phyloP scores from a whole-genome alignment of 192 early-diverging fungal species.

The Spizellomyces sp. region DNA sequence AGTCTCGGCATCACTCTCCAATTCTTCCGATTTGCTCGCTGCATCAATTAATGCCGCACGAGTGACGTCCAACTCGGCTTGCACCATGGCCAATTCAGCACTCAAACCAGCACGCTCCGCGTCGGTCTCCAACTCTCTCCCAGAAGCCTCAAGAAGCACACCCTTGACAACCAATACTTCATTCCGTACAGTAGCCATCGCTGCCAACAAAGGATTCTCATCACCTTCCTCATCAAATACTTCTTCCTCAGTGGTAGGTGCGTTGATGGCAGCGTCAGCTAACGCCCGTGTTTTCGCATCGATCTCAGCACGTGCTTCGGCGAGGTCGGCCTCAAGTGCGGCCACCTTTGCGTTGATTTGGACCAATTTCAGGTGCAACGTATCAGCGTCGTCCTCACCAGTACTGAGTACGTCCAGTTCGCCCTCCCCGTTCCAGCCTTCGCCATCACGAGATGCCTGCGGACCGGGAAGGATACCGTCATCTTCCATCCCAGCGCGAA shows the following conservation, averaged over 20 bases:
- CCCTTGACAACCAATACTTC: slow-evolving; percentile 24
- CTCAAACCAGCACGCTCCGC: slow-evolving; percentile 25
- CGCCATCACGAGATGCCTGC: not conserved
- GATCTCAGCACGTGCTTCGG: not conserved
- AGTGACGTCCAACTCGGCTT: slow-evolving; percentile 38
- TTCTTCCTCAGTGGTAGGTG: slow-evolving; percentile 1
- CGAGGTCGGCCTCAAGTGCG: slow-evolving; percentile 21
- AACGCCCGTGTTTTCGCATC: slow-evolving; percentile 19
- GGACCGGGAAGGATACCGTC: not conserved
- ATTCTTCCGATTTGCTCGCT: not conserved
- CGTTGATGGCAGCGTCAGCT: slow-evolving; percentile 17
- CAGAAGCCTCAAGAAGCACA: slow-evolving; percentile 13
- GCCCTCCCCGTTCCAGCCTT: not conserved
- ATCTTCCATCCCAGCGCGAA: slow-evolving; percentile 32
- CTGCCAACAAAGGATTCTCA: not conserved
- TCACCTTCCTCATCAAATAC: not conserved
- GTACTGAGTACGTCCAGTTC: not conserved
- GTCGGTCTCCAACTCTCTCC: slow-evolving; percentile 2
- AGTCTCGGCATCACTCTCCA: slow-evolving; percentile 12
- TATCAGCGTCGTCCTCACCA: slow-evolving; percentile 2
- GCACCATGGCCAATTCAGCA: slow-evolving; percentile 40
- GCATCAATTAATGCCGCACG: slow-evolving; percentile 27
- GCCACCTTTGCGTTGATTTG: slow-evolving; percentile 6
- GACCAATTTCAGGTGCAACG: slow-evolving; percentile 13
- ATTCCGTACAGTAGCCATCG: slow-evolving; percentile 1